Percentiles rank a stretch among this genome's conserved stretches.
These are phyloP conservation scores for Talaromyces trachyspermus DNA, from an alignment of 495 filamentous ascomycete species.

Conservation along the genomic window DNA sequence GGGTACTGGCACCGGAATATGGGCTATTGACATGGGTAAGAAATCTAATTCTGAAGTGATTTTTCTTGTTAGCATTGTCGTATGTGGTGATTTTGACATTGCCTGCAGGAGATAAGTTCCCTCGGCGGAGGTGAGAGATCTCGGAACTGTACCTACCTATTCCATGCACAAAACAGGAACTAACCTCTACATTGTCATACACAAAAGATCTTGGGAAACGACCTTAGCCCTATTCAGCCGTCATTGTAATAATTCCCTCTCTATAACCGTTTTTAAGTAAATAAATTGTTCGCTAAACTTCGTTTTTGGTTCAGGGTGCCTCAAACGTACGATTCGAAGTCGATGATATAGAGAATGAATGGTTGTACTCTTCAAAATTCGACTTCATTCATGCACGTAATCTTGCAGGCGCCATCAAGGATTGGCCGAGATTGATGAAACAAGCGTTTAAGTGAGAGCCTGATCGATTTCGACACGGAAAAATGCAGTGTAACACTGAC, in stretches of 20 bases:
- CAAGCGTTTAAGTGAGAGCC: constrained; percentile 12
- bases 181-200: neutral
- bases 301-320: constrained; percentile 25
- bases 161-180: neutral
- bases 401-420: constrained; percentile 40
- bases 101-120: neutral
- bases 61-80: neutral
- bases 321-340: constrained; percentile 44
- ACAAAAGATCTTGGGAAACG: constrained; percentile 8
- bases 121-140: constrained; percentile 3
- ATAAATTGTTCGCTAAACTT: neutral
- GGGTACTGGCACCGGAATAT: constrained; percentile 37
- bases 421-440: constrained; percentile 39
- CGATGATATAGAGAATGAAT: constrained; percentile 39
- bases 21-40: constrained; percentile 42
- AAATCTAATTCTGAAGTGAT: neutral
- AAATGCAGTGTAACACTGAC: neutral
- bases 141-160: neutral
- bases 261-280: neutral
- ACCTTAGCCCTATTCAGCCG: constrained; percentile 10
- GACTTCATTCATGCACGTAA: constrained; percentile 51
- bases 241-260: neutral
- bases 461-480: neutral
- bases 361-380: constrained; percentile 38
- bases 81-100: neutral